phyloP scores from a whole-genome alignment of 176 grass and related monocot species.

The Avena insularis region DNA sequence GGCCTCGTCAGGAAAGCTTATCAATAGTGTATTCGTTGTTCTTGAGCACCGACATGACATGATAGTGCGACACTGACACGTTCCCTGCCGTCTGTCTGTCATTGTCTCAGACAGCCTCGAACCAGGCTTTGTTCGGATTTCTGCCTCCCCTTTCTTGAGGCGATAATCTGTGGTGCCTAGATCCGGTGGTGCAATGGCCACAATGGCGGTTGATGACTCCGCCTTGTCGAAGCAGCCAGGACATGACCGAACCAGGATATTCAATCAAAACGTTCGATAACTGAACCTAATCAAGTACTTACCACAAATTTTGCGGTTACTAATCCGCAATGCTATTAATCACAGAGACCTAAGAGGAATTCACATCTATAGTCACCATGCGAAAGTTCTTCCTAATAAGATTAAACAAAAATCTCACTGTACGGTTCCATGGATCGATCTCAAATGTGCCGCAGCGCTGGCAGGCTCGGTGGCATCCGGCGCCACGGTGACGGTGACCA shows the following conservation, averaged over 20 bases:
- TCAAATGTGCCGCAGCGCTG: no score
- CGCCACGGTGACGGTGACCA: not conserved
- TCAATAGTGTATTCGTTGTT: not conserved
- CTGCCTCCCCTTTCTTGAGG: constrained; percentile 36
- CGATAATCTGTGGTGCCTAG: constrained; percentile 1
- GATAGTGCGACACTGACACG: constrained; percentile 30
- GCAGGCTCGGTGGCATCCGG: no score
- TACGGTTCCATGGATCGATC: not conserved
- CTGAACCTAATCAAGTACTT: no score
- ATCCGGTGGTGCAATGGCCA: no score
- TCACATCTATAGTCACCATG: not conserved
- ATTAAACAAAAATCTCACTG: no score
- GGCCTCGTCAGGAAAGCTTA: not conserved
- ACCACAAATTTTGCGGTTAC: not conserved
- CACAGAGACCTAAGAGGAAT: constrained; percentile 22
- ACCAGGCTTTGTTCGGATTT: constrained; percentile 29
- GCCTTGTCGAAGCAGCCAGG: no score
- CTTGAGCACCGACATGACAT: constrained; percentile 8
- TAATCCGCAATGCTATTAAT: constrained; percentile 18
- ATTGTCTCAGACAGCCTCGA: constrained; percentile 16
- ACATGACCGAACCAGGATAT: no score
- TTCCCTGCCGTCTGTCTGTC: not conserved
- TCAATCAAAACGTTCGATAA: no score
- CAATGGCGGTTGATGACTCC: no score
- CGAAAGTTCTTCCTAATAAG: not conserved